Conservation (phyloP, 1,139 yeast genomes). For the Barnettozyma hawaiiensis region DNA sequence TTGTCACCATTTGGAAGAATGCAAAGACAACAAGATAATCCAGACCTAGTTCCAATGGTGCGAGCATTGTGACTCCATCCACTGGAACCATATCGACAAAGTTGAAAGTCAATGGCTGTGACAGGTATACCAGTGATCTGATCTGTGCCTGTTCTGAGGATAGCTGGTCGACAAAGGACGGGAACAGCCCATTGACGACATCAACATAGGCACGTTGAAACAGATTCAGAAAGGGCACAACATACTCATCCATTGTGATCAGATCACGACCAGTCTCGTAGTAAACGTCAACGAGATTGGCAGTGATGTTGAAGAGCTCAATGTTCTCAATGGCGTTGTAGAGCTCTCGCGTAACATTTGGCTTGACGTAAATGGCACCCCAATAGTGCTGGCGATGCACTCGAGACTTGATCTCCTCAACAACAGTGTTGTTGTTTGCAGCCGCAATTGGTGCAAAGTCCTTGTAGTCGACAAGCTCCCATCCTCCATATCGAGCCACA, state of each 20-base stretch:
- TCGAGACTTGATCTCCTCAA: constrained; percentile 24
- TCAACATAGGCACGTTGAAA: constrained; percentile 30
- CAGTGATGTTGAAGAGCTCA: constrained; percentile 24
- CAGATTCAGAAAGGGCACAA: constrained; percentile 33
- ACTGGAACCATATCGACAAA: constrained; percentile 45
- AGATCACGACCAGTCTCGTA: constrained; percentile 53
- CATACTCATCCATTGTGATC: constrained; percentile 35
- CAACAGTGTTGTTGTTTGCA: constrained; percentile 11
- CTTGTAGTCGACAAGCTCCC: constrained; percentile 30
- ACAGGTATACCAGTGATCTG: background rate
- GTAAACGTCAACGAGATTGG: constrained; percentile 29
- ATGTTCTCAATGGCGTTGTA: constrained; percentile 31
- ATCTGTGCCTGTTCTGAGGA: background rate
- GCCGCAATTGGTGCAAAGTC: constrained; percentile 12
- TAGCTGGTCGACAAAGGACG: background rate
- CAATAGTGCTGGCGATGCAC: constrained; percentile 49
- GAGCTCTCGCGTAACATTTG: constrained; percentile 38
- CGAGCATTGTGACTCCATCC: constrained; percentile 44
- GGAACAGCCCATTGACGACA: constrained; percentile 17
- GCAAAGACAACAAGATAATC: constrained; percentile 68
- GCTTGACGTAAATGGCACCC: constrained; percentile 45
- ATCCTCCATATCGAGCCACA: constrained; percentile 33
- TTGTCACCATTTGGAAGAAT: constrained; percentile 51
- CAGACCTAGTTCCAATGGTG: constrained; percentile 68
- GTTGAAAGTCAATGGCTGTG: constrained; percentile 26